phyloP scores from a whole-genome alignment of 768 basidiomycete genomes.

The Leccinum fibrillosum region DNA sequence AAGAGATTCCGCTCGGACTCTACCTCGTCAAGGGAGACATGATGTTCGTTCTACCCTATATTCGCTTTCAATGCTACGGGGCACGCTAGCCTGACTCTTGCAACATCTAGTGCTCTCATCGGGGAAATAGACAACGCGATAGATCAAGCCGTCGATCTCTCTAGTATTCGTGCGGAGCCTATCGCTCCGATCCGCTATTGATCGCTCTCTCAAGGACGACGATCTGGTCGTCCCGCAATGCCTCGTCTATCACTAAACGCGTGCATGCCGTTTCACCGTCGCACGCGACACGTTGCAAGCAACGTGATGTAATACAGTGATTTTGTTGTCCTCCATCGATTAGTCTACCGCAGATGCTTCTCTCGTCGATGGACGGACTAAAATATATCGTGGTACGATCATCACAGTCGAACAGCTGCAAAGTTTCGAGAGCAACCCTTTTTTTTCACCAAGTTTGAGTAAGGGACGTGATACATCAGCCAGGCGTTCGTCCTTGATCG shows the following conservation, averaged over 20 bases:
- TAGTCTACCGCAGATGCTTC: background rate
- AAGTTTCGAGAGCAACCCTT: background rate
- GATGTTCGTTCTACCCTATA: slow-evolving; percentile 63
- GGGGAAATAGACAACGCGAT: slow-evolving; percentile 83
- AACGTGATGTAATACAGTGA: background rate
- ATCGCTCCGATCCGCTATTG: slow-evolving; percentile 79
- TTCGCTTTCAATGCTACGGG: background rate
- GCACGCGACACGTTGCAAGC: background rate
- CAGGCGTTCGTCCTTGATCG: too few relatives aligned
- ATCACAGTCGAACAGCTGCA: background rate
- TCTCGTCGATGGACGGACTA: background rate
- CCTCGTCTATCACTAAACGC: background rate
- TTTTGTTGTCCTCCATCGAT: background rate
- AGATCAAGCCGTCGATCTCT: slow-evolving; percentile 71
- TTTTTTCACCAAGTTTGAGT: too few relatives aligned
- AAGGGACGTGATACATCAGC: too few relatives aligned
- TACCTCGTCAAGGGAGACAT: slow-evolving; percentile 99
- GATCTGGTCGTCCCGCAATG: background rate
- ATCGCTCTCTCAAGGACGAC: background rate
- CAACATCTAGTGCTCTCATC: slow-evolving; percentile 56
- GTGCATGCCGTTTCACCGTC: background rate
- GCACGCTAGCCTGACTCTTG: background rate
- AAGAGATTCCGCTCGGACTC: slow-evolving; percentile 90
- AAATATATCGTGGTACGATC: background rate
- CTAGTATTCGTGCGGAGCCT: slow-evolving; percentile 81